Percentiles rank a stretch among this genome's conserved stretches.
These are phyloP conservation scores for Alternaria panax DNA, from an alignment of 2,329 filamentous ascomycete species.

Conservation along the genomic window DNA sequence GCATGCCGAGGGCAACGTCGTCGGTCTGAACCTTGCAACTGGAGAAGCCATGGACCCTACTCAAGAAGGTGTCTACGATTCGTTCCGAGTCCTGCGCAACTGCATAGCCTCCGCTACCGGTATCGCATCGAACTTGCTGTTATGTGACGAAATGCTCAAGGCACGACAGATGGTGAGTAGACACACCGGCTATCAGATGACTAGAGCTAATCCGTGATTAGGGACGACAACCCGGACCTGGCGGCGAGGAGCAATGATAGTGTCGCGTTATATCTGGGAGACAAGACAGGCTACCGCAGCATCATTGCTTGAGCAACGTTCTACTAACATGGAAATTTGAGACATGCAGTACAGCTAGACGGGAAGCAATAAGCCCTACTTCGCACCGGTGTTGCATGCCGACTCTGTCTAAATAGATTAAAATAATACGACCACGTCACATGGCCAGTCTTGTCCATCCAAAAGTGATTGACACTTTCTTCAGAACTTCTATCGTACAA, in stretches of 20 bases:
- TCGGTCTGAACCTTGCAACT: constrained; percentile 84
- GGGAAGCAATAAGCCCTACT: neutral
- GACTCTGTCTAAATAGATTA: constrained; percentile 16
- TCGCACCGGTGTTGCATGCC: constrained; percentile 2
- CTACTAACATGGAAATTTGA: neutral
- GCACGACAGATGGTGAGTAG: constrained; percentile 83
- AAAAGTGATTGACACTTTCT: neutral
- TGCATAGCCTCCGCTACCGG: constrained; percentile 91
- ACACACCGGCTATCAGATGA: neutral
- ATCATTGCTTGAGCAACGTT: neutral
- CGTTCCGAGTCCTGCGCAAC: constrained; percentile 93
- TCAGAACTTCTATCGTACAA: neutral
- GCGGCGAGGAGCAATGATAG: constrained; percentile 23
- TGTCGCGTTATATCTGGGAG: neutral
- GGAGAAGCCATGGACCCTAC: constrained; percentile 96
- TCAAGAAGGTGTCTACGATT: constrained; percentile 92
- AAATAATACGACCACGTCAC: constrained; percentile 6
- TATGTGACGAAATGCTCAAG: constrained; percentile 98
- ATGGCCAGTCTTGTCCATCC: neutral
- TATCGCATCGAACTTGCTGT: constrained; percentile 91
- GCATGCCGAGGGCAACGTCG: constrained; percentile 79
- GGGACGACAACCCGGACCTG: constrained; percentile 44
- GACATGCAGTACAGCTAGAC: neutral
- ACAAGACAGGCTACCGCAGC: constrained; percentile 1
- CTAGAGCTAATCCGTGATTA: constrained; percentile 17